phyloP scores from a whole-genome alignment of 768 basidiomycete genomes.

The Paxillus ammoniavirescens region DNA sequence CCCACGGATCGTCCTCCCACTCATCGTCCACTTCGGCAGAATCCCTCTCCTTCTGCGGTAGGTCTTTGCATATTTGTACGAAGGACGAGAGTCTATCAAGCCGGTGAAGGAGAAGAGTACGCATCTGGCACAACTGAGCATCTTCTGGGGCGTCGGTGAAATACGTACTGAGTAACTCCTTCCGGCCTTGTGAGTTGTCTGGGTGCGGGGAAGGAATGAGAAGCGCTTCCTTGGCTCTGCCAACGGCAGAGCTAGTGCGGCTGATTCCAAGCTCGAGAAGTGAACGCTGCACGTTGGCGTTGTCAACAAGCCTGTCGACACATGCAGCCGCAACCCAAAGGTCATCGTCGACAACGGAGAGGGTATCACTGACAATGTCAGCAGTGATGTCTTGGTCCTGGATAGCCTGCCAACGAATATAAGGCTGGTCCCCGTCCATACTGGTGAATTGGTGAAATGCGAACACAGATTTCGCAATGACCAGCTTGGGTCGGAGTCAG shows the following conservation, averaged over 20 bases:
- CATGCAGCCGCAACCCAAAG: conserved; percentile 79
- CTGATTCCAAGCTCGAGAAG: conserved; percentile 64
- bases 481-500: no score
- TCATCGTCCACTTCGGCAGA: conserved; percentile 42
- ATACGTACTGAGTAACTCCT: conserved; percentile 43
- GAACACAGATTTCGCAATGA: background rate
- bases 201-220: conserved; percentile 20
- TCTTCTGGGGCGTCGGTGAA: conserved; percentile 59
- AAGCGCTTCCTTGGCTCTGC: conserved; percentile 43
- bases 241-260: conserved; percentile 51
- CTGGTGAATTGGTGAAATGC: conserved; percentile 4
- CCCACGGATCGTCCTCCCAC: conserved; percentile 64
- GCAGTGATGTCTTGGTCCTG: conserved; percentile 57
- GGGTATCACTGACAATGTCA: conserved; percentile 43
- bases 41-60: conserved; percentile 26
- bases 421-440: conserved; percentile 41
- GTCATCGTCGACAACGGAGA: conserved; percentile 59
- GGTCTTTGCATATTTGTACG: conserved; percentile 52
- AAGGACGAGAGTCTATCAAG: conserved; percentile 74
- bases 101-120: conserved; percentile 64
- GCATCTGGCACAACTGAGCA: conserved; percentile 62
- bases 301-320: conserved; percentile 62
- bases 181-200: conserved; percentile 15
- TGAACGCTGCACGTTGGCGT: conserved; percentile 50
- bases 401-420: conserved; percentile 55